These are phyloP conservation scores for Trypanosoma brucei DNA, from an alignment of 208 protist genomes.

Conservation along the genomic window DNA sequence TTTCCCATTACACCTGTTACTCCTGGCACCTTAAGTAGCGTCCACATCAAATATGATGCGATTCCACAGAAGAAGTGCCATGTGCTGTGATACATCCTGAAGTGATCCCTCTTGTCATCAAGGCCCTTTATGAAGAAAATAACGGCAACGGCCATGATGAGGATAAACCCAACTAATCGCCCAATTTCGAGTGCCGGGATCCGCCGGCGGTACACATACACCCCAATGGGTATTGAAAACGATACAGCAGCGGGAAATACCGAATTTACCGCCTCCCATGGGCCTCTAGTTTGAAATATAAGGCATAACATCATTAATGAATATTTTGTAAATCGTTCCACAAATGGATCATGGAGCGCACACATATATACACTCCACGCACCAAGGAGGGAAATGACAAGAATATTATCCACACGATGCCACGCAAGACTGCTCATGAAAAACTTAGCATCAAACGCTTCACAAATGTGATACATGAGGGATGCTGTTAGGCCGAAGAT, in stretches of 20 bases:
- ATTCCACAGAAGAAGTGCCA: constrained; percentile 73
- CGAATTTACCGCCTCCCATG: constrained; percentile 64
- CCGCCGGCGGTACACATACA: constrained; percentile 27
- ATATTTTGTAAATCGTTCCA: constrained; percentile 51
- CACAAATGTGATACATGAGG: constrained; percentile 76
- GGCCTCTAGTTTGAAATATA: constrained; percentile 55
- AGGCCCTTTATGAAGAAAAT: constrained; percentile 53
- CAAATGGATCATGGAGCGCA: constrained; percentile 26
- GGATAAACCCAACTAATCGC: constrained; percentile 21
- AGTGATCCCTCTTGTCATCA: constrained; percentile 51
- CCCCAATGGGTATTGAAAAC: constrained; percentile 37
- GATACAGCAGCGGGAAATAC: constrained; percentile 40
- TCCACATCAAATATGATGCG: constrained; percentile 48
- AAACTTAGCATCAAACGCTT: constrained; percentile 44
- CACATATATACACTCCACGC: constrained; percentile 46
- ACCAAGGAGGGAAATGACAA: constrained; percentile 40
- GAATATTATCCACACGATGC: constrained; percentile 78
- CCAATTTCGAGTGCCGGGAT: constrained; percentile 16
- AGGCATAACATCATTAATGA: constrained; percentile 47
- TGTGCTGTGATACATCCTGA: constrained; percentile 67
- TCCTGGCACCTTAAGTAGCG: constrained; percentile 22
- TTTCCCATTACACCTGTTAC: not conserved
- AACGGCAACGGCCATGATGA: constrained; percentile 31
- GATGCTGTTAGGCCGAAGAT: constrained; percentile 50
- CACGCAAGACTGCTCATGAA: constrained; percentile 61